Percentiles rank a stretch among this genome's conserved stretches.
phyloP scores from a whole-genome alignment of 2,329 filamentous ascomycete species.

The Apiospora arundinis region DNA sequence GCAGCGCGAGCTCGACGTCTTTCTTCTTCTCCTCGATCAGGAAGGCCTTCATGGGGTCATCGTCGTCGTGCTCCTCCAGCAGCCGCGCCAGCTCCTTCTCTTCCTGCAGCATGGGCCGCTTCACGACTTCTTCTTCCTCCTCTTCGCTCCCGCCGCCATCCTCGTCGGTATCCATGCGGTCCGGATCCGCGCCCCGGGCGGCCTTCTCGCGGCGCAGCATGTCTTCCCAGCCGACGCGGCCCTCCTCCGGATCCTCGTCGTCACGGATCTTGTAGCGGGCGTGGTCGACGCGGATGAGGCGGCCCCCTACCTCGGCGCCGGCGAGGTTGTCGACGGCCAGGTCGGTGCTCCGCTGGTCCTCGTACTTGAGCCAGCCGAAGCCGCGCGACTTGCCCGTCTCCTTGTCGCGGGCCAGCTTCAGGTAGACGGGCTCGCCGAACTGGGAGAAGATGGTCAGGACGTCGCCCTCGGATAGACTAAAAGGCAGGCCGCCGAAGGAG shows the following conservation, averaged over 20 bases:
- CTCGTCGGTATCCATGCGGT: conserved; percentile 31
- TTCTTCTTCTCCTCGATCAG: conserved; percentile 90
- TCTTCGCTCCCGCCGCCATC: conserved; percentile 44
- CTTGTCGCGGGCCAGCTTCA: conserved; percentile 92
- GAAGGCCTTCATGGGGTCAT: conserved; percentile 96
- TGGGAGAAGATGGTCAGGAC: conserved; percentile 97
- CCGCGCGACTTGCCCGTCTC: conserved; percentile 95
- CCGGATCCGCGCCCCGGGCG: conserved; percentile 41
- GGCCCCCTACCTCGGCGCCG: conserved; percentile 81
- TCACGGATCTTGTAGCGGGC: conserved; percentile 89
- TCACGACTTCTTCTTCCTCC: conserved; percentile 48
- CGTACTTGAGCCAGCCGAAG: conserved; percentile 97
- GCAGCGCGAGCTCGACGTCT: conserved; percentile 76
- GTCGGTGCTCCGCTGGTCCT: conserved; percentile 95
- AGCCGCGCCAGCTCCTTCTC: conserved; percentile 80
- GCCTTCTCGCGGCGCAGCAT: conserved; percentile 59
- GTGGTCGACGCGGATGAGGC: conserved; percentile 88
- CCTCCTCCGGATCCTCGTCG: conserved; percentile 71
- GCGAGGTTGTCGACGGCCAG: conserved; percentile 95
- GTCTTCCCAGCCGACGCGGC: conserved; percentile 64
- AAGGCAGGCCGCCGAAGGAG: conserved; percentile 93
- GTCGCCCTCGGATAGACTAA: conserved; percentile 93
- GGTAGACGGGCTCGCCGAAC: conserved; percentile 91
- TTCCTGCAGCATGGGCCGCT: conserved; percentile 74
- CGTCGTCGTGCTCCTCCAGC: conserved; percentile 84